Percentiles rank a stretch among this genome's conserved stretches.
phyloP scores from a whole-genome alignment of 805 yeast species.

The Ogataea methanolica region DNA sequence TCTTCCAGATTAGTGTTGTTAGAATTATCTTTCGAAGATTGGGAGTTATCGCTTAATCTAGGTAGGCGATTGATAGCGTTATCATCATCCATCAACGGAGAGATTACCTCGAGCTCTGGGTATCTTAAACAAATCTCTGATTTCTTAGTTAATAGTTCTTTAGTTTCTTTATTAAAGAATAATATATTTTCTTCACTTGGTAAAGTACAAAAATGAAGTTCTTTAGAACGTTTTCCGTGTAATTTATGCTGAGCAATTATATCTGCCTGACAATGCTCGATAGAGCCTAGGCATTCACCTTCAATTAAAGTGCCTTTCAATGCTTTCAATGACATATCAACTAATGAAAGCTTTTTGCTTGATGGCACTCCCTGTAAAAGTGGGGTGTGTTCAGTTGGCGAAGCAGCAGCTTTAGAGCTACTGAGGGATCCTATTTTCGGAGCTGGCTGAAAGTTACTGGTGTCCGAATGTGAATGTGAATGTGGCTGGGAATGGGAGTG shows the following conservation, averaged over 20 bases:
- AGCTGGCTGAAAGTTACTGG: background rate
- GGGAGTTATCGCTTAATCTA: background rate
- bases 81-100: constrained; percentile 25
- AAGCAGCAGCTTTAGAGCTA: background rate
- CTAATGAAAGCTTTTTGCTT: constrained; percentile 18
- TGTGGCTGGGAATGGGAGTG: no score
- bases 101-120: constrained; percentile 28
- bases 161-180: constrained; percentile 23
- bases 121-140: constrained; percentile 21
- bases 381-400: background rate
- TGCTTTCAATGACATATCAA: constrained; percentile 28
- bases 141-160: constrained; percentile 21
- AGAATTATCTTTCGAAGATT: background rate
- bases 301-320: constrained; percentile 24
- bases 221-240: constrained; percentile 15
- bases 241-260: constrained; percentile 19
- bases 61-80: background rate
- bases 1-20: background rate
- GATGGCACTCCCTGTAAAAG: background rate
- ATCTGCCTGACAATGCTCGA: constrained; percentile 25
- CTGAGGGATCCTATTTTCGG: background rate
- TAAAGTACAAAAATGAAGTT: constrained; percentile 30
- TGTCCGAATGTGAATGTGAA: no score
- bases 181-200: constrained; percentile 31
- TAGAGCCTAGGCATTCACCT: constrained; percentile 31